A percentile compares a stretch with the other conserved stretches of the same genome.
Evolutionary conservation across 768 basidiomycete species (phyloP).

Genomic region (Lactarius trivialis): DNA sequence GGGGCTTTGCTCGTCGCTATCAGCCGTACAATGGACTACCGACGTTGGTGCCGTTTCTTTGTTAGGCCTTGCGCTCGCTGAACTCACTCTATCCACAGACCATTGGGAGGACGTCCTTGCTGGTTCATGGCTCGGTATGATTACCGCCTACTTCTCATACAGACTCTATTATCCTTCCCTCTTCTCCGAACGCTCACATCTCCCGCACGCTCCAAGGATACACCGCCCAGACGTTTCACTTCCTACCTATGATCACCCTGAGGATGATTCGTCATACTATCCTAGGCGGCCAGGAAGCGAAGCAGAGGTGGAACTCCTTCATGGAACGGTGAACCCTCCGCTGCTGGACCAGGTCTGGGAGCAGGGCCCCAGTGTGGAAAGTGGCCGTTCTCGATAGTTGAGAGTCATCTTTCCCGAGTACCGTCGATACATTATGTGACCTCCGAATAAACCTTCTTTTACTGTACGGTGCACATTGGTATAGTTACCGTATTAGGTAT

Average conservation of each 20-base stretch:
- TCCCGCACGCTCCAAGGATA: slow-evolving; percentile 67
- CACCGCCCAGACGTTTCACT: slow-evolving; percentile 39
- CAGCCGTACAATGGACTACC: slow-evolving; percentile 86
- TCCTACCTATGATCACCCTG: slow-evolving; percentile 32
- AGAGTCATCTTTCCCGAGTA: neutral
- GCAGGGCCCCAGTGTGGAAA: slow-evolving; percentile 4
- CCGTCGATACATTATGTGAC: neutral
- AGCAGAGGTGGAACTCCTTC: slow-evolving; percentile 17
- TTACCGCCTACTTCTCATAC: slow-evolving; percentile 68
- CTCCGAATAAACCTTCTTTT: neutral
- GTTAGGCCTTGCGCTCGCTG: neutral
- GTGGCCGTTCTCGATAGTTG: neutral
- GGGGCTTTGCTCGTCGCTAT: slow-evolving; percentile 77
- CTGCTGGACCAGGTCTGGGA: slow-evolving; percentile 20
- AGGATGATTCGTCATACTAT: neutral
- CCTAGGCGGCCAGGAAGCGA: slow-evolving; percentile 16
- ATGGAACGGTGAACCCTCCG: slow-evolving; percentile 30
- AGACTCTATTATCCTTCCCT: slow-evolving; percentile 81
- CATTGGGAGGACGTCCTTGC: slow-evolving; percentile 90
- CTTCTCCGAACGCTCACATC: slow-evolving; percentile 52
- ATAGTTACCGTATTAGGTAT: neutral
- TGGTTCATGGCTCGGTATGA: slow-evolving; percentile 68
- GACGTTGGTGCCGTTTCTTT: slow-evolving; percentile 46
- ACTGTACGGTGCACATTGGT: neutral
- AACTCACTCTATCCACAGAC: slow-evolving; percentile 39